phyloP scores from a whole-genome alignment of 2,329 filamentous ascomycete genomes.

The Blastomyces parvus region DNA sequence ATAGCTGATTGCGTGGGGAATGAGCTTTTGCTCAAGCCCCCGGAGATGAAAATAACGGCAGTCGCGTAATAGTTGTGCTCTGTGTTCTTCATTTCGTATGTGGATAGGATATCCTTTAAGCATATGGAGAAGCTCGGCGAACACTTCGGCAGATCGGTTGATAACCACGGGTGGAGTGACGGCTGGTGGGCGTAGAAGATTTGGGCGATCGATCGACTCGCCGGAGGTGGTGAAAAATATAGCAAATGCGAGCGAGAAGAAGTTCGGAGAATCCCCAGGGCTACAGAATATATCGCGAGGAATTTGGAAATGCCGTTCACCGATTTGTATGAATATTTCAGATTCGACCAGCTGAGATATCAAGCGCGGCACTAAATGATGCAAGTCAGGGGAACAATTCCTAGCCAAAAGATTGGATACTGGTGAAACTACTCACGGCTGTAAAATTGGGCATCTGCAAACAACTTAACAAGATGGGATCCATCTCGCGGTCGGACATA shows the following conservation, averaged over 20 bases:
- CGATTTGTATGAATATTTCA: constrained; percentile 86
- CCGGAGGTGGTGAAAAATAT: constrained; percentile 73
- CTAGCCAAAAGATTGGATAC: background rate
- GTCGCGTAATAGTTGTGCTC: constrained; percentile 68
- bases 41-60: constrained; percentile 91
- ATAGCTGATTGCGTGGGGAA: constrained; percentile 64
- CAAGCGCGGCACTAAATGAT: constrained; percentile 63
- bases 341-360: constrained; percentile 87
- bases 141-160: constrained; percentile 71
- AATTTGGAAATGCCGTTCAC: constrained; percentile 77
- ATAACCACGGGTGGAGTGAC: constrained; percentile 76
- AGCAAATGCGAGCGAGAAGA: constrained; percentile 83
- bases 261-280: constrained; percentile 88
- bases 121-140: constrained; percentile 70
- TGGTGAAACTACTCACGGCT: constrained; percentile 47
- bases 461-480: constrained; percentile 80
- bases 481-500: constrained; percentile 73
- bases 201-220: constrained; percentile 69
- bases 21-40: constrained; percentile 76
- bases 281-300: constrained; percentile 76
- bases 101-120: constrained; percentile 74
- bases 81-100: constrained; percentile 66
- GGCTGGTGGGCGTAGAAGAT: constrained; percentile 74
- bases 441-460: constrained; percentile 93
- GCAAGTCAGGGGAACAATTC: background rate